A percentile compares a stretch with the other conserved stretches of the same genome.
These are phyloP conservation scores for Sarcodon aspratus DNA, from an alignment of 768 basidiomycete species.

Conservation along the genomic window DNA sequence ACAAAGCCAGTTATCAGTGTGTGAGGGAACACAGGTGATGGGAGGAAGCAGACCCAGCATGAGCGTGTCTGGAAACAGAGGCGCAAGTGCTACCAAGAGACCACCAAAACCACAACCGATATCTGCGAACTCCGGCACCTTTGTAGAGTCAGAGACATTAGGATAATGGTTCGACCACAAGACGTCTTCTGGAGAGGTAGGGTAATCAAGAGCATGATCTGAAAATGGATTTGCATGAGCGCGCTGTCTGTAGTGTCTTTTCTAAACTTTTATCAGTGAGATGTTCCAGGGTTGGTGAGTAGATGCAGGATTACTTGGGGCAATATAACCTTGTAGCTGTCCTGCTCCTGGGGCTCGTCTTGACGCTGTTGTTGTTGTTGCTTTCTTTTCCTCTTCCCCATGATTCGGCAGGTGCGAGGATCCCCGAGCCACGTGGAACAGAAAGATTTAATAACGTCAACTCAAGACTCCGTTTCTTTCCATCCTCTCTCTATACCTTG, in stretches of 20 bases:
- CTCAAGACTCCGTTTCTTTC: not conserved
- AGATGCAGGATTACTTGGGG: conserved; percentile 17
- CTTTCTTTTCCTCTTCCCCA: not conserved
- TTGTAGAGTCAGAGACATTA: conserved; percentile 40
- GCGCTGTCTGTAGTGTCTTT: conserved; percentile 76
- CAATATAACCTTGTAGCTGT: conserved; percentile 11
- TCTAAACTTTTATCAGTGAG: conserved; percentile 26
- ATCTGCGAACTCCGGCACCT: conserved; percentile 88
- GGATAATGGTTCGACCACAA: conserved; percentile 86
- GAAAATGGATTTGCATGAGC: conserved; percentile 84
- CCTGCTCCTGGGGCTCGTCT: conserved; percentile 2
- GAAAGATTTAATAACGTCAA: not conserved
- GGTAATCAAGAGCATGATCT: conserved; percentile 83
- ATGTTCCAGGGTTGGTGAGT: conserved; percentile 2
- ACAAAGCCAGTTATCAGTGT: not conserved
- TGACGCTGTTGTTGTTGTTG: not conserved
- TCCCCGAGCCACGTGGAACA: not conserved
- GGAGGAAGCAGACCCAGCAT: conserved; percentile 67
- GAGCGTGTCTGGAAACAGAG: conserved; percentile 80
- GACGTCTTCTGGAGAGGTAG: conserved; percentile 58
- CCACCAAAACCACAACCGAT: conserved; percentile 98
- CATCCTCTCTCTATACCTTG: not conserved
- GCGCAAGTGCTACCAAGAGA: conserved; percentile 78
- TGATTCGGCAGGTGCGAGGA: not conserved
- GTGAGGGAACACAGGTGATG: not conserved